These are phyloP conservation scores for Ananas comosus DNA, from an alignment of 176 grass and related monocot species.

Conservation along the genomic window DNA sequence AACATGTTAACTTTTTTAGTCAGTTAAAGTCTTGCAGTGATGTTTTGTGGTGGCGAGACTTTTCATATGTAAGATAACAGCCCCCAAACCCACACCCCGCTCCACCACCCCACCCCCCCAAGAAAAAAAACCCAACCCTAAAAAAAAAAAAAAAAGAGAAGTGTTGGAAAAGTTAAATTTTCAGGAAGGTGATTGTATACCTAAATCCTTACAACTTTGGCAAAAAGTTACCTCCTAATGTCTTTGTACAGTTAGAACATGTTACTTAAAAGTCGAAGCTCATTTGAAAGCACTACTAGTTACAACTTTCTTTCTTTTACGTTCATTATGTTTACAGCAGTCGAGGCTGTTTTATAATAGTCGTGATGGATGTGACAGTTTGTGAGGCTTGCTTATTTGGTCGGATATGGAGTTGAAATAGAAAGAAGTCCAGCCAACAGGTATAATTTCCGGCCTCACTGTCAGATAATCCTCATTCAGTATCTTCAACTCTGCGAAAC, in stretches of 20 bases:
- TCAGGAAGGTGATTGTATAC: no score
- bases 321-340: constrained; percentile 14
- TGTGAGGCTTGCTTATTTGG: constrained; percentile 98
- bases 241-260: background rate
- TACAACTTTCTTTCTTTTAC: background rate
- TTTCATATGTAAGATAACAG: no score
- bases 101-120: no score
- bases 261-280: background rate
- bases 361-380: constrained; percentile 50
- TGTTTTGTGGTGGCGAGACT: no score
- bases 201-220: background rate
- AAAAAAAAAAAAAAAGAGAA: no score
- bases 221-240: background rate
- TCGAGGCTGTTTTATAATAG: constrained; percentile 12
- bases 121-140: no score
- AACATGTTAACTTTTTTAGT: no score
- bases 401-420: constrained; percentile 91
- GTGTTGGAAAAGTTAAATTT: no score
- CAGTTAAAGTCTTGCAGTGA: no score
- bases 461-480: background rate
- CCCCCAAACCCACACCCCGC: no score
- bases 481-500: constrained; percentile 9
- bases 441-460: constrained; percentile 34
- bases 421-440: constrained; percentile 94
- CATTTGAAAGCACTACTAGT: background rate